phyloP scores from a whole-genome alignment of 306 rosid species.

The Corylus heterophylla region DNA sequence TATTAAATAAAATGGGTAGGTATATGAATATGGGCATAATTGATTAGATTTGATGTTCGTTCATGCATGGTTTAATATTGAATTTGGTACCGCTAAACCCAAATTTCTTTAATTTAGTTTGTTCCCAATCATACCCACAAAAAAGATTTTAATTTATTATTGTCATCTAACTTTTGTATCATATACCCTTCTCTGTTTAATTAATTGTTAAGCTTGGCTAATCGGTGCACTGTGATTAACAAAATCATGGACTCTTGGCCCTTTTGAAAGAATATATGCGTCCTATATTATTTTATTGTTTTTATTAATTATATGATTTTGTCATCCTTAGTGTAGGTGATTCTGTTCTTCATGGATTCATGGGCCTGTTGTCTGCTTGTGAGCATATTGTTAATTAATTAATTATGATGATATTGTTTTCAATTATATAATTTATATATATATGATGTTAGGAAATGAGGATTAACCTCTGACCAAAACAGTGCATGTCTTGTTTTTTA shows the following conservation, averaged over 20 bases:
- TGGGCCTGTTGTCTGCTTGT: constrained; percentile 37
- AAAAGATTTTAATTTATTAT: constrained; percentile 7
- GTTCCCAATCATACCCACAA: constrained; percentile 28
- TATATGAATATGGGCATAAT: constrained; percentile 43
- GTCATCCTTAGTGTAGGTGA: constrained; percentile 10
- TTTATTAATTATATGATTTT: neutral
- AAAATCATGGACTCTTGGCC: constrained; percentile 34
- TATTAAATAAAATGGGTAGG: constrained; percentile 37
- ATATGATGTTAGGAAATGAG: constrained; percentile 2
- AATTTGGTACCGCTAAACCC: constrained; percentile 43
- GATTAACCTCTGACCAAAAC: constrained; percentile 36
- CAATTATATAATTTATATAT: constrained; percentile 5
- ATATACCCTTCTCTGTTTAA: neutral
- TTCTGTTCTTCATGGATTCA: constrained; percentile 27
- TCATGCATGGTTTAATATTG: constrained; percentile 41
- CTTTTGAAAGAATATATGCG: constrained; percentile 4
- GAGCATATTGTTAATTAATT: constrained; percentile 15
- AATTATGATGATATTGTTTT: constrained; percentile 18
- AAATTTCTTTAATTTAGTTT: constrained; percentile 21
- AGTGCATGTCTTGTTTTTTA: constrained; percentile 28
- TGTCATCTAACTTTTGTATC: neutral
- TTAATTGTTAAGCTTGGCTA: neutral
- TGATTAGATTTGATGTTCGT: constrained; percentile 27
- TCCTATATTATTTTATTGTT: neutral
- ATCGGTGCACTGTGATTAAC: constrained; percentile 11